Base-by-base conservation (phyloP, 1,139 yeast genomes). In the Sporopachydermia cereana region DNA sequence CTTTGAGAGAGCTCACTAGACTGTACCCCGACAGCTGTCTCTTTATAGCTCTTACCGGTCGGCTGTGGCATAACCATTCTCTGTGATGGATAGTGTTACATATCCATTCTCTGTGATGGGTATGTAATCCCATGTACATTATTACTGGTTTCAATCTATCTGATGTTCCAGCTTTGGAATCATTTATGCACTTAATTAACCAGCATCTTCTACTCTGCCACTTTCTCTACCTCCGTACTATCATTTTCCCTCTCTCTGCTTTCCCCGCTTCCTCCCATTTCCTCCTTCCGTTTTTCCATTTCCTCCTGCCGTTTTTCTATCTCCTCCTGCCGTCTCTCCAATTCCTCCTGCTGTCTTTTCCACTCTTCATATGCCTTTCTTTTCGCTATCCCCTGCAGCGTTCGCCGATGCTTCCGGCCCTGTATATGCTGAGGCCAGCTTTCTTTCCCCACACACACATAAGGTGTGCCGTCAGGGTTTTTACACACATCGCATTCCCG, bases 381-480 rank as follows among this genome's bases (percentile, higher is more conserved):
- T 34, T 34, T 24, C 7, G 41, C 43, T 16, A 30, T 41, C 7
- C 43, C 41, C 34, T 23, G 41, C 12, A 7, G 7, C n/a, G 64
- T 66, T 4, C 67, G 60, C 45, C 68, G 66, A 52, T 86, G 96
- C 47, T 84, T 70, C 49, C 77, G 68, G 49, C 96, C 80, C 23
- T 67, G 64, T 43, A 77, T 48, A 60, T 91, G 98, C 2, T 72
- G 68, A 3, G 71, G 61, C 82, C 88, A 86, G 44, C 74, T 81
- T 2, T 72, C 74, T 44, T 78, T 77, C 0, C 96, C 97, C 5
- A 91, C 79, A 1, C 84, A 72, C 1, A 84, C 72, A 21, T 83
- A 61, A 0, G 75, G 72, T 3, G 73, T 64, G 2, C 79, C 80
- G 2, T 70, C 66, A 36, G 67, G 64, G 52, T 76, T 79, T n/a